Conservation (phyloP, 2,329 filamentous ascomycete genomes). For the Trichoderma cornu-damae region DNA sequence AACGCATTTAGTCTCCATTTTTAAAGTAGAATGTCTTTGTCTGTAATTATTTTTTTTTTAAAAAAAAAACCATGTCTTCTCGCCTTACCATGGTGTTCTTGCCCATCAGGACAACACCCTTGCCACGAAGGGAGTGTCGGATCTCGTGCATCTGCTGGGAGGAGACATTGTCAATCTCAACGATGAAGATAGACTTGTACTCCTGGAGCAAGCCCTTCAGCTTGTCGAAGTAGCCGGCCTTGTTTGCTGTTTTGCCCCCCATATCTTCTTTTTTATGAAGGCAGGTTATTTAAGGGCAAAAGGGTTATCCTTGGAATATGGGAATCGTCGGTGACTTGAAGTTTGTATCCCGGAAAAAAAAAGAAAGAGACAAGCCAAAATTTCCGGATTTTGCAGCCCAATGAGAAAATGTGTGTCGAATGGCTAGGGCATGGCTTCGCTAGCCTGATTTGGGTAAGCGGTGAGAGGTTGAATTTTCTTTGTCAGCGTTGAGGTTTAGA, state of each 20-base stretch:
- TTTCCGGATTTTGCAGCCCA: constrained; percentile 25
- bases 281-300: constrained; percentile 97
- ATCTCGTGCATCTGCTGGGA: constrained; percentile 99
- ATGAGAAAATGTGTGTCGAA: constrained; percentile 31
- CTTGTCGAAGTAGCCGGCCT: constrained; percentile 99
- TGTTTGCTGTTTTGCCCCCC: constrained; percentile 94
- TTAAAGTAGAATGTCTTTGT: neutral
- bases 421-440: constrained; percentile 36
- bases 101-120: constrained; percentile 97
- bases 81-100: constrained; percentile 97
- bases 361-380: constrained; percentile 20
- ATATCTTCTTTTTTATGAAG: constrained; percentile 94
- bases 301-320: constrained; percentile 24
- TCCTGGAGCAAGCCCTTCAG: constrained; percentile 95
- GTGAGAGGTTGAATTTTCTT: neutral
- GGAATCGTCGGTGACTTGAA: constrained; percentile 25
- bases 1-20: neutral
- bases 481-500: constrained; percentile 16
- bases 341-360: constrained; percentile 21
- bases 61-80: neutral
- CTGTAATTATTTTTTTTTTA: too few relatives aligned
- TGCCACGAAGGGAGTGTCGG: constrained; percentile 79
- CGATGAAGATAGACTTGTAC: constrained; percentile 97
- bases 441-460: constrained; percentile 25
- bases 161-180: constrained; percentile 97